A percentile compares a stretch with the other conserved stretches of the same genome.
These are phyloP conservation scores for Meredithiella fracta DNA, from an alignment of 2,329 filamentous ascomycete species.

Conservation along the genomic window DNA sequence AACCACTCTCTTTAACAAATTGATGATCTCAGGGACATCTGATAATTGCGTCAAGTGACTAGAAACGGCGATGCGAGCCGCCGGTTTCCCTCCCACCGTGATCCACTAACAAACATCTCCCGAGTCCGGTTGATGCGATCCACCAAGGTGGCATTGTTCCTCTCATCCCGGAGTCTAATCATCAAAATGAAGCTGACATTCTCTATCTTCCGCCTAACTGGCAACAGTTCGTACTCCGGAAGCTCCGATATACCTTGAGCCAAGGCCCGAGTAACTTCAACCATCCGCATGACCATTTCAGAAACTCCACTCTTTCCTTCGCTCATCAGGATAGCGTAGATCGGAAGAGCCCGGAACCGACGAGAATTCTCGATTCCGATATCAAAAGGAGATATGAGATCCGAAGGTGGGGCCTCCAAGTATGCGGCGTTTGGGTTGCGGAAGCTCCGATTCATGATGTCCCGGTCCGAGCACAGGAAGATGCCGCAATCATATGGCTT, in stretches of 20 bases:
- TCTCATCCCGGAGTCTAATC: constrained; percentile 51
- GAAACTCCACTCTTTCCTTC: constrained; percentile 56
- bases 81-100: constrained; percentile 57
- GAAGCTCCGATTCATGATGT: constrained; percentile 48
- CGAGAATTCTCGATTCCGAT: constrained; percentile 83
- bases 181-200: constrained; percentile 54
- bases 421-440: constrained; percentile 78
- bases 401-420: constrained; percentile 30
- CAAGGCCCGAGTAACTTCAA: constrained; percentile 51
- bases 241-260: constrained; percentile 43
- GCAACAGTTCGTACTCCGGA: constrained; percentile 49
- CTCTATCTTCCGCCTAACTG: constrained; percentile 33
- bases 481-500: constrained; percentile 83
- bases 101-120: constrained; percentile 70
- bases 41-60: constrained; percentile 65
- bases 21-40: constrained; percentile 49
- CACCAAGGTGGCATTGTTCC: constrained; percentile 50
- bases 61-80: constrained; percentile 68
- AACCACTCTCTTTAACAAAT: constrained; percentile 40
- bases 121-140: constrained; percentile 55
- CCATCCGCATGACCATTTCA: constrained; percentile 55
- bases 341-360: constrained; percentile 77
- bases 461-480: constrained; percentile 55
- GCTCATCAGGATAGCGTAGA: constrained; percentile 62
- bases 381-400: constrained; percentile 67